A percentile compares a stretch with the other conserved stretches of the same genome.
These are phyloP conservation scores for Microdochium bolleyi DNA, from an alignment of 2,329 filamentous ascomycete species.

Conservation along the genomic window DNA sequence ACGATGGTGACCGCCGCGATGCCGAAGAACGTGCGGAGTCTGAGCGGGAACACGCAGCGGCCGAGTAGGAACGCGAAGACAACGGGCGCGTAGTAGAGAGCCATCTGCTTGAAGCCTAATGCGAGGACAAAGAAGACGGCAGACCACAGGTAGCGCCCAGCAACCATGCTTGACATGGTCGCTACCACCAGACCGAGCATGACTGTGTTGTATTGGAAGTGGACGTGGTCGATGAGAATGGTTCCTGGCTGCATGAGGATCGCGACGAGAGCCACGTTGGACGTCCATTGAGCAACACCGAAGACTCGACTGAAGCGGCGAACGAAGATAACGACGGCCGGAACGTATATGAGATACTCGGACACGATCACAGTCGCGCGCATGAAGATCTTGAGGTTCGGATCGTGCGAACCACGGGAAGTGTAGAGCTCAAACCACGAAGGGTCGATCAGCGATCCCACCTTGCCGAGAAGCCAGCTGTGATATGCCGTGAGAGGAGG, in stretches of 20 bases:
- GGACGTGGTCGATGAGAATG: conserved; percentile 77
- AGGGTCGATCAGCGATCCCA: conserved; percentile 72
- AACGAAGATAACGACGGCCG: conserved; percentile 77
- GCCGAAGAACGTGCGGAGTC: conserved; percentile 58
- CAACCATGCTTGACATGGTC: conserved; percentile 81
- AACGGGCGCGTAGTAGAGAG: conserved; percentile 88
- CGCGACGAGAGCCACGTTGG: conserved; percentile 77
- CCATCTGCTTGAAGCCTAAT: conserved; percentile 99
- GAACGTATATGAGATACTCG: conserved; percentile 84
- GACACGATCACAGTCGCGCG: conserved; percentile 83
- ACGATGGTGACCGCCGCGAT: conserved; percentile 67
- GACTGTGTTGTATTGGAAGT: conserved; percentile 96
- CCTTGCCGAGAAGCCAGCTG: conserved; percentile 86
- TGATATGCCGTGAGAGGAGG: conserved; percentile 97
- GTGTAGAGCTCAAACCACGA: conserved; percentile 80
- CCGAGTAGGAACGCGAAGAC: conserved; percentile 90
- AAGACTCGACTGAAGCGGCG: conserved; percentile 71
- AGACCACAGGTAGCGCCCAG: conserved; percentile 77
- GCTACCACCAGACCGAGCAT: conserved; percentile 91
- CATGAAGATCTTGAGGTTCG: conserved; percentile 88
- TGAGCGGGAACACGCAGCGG: conserved; percentile 72
- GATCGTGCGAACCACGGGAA: conserved; percentile 75
- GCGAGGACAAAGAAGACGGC: conserved; percentile 90
- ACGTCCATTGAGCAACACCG: conserved; percentile 72
- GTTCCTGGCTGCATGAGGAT: conserved; percentile 87